Percentiles rank a stretch among this genome's conserved stretches.
Evolutionary conservation across 768 basidiomycete genomes (phyloP).

Genomic region (Auricularia auricula-judae): DNA sequence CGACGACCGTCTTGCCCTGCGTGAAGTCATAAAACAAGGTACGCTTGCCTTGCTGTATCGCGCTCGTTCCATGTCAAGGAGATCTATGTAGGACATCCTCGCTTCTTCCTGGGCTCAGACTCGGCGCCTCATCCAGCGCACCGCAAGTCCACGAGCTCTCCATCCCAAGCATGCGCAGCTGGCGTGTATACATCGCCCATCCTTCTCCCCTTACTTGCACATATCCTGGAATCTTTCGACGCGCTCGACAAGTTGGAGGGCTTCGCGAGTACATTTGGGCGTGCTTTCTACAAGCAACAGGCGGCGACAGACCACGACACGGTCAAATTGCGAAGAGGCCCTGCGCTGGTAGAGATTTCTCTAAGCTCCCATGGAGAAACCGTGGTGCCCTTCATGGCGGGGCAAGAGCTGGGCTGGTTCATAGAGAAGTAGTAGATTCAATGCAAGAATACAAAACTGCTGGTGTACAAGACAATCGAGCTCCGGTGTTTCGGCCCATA

Average conservation of each 20-base stretch:
- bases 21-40: constrained; percentile 70
- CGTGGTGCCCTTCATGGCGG: constrained; percentile 33
- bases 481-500: not conserved
- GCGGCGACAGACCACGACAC: constrained; percentile 11
- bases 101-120: constrained; percentile 96
- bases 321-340: constrained; percentile 18
- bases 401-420: constrained; percentile 28
- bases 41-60: not conserved
- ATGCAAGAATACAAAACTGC: not conserved
- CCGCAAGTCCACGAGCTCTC: constrained; percentile 59
- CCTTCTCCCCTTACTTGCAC: constrained; percentile 80
- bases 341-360: constrained; percentile 13
- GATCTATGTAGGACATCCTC: constrained; percentile 47
- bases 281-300: constrained; percentile 57
- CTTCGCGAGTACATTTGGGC: constrained; percentile 71
- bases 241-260: constrained; percentile 72
- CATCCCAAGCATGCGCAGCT: constrained; percentile 73
- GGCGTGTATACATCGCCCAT: constrained; percentile 94
- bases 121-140: constrained; percentile 81
- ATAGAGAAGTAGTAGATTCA: not conserved
- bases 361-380: constrained; percentile 11
- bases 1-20: constrained; percentile 75
- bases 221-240: constrained; percentile 77
- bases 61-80: not conserved
- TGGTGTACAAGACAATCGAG: not conserved